phyloP scores from a whole-genome alignment of 306 rosid genomes.

The Rosa rugosa region DNA sequence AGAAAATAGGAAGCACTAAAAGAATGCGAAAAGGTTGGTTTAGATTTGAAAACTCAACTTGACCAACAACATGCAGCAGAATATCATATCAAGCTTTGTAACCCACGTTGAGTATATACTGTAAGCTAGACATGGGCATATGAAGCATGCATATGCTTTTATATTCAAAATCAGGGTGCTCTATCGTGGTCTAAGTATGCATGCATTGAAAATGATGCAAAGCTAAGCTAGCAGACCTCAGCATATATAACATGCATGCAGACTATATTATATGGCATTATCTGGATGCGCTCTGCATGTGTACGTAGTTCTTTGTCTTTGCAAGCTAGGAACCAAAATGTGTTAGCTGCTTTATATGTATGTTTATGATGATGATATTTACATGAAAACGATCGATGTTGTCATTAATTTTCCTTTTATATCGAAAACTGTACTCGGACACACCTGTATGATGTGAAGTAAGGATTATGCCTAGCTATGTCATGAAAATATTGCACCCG shows the following conservation, averaged over 20 bases:
- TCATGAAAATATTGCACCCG: no score
- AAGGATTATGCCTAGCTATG: no score
- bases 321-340: neutral
- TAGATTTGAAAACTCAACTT: neutral
- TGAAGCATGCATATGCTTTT: neutral
- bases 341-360: neutral
- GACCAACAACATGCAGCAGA: slow-evolving; percentile 7
- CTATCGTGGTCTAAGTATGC: neutral
- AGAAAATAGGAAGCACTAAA: slow-evolving; percentile 32
- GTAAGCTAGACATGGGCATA: no score
- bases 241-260: neutral
- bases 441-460: no score
- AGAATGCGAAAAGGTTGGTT: slow-evolving; percentile 1
- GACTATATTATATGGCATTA: neutral
- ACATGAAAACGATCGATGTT: no score
- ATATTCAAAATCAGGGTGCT: no score
- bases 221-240: no score
- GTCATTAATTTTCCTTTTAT: no score
- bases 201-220: neutral
- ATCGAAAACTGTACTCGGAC: no score
- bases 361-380: no score
- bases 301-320: no score
- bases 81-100: neutral
- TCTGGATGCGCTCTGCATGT: no score
- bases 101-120: neutral